Percentiles rank a stretch among this genome's conserved stretches.
Evolutionary conservation across 176 grass and related monocot genomes (phyloP).

Genomic region (Chrysopogon serrulatus): DNA sequence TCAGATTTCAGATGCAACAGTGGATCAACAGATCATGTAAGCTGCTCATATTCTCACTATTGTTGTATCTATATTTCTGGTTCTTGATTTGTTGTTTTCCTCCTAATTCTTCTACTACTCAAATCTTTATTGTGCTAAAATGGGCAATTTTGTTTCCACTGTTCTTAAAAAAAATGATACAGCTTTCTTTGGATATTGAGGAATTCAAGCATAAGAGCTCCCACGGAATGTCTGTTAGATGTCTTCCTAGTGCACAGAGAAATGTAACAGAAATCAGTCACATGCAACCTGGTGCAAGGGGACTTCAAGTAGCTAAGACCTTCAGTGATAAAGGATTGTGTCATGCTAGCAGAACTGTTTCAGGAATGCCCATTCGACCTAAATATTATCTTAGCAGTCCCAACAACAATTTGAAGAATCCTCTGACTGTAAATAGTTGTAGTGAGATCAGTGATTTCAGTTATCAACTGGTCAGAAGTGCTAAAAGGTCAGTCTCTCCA

Average conservation of each 20-base stretch:
- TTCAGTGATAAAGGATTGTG: neutral
- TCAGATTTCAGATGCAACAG: constrained; percentile 6
- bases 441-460: neutral
- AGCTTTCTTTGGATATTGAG: neutral
- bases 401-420: neutral
- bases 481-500: neutral
- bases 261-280: neutral
- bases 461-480: constrained; percentile 15
- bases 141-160: no score
- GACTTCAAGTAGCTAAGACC: neutral
- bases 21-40: constrained; percentile 22
- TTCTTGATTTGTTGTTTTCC: neutral
- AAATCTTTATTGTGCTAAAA: neutral
- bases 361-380: neutral
- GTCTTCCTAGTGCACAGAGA: neutral
- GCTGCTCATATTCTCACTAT: neutral
- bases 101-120: neutral
- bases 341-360: neutral
- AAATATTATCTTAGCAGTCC: neutral
- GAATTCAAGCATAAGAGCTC: constrained; percentile 24
- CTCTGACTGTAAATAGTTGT: neutral
- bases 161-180: neutral
- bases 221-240: neutral
- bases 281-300: neutral
- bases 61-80: neutral